Conservation (phyloP, 176 grass and related monocot species). For the Dendrocalamus sinicus region DNA sequence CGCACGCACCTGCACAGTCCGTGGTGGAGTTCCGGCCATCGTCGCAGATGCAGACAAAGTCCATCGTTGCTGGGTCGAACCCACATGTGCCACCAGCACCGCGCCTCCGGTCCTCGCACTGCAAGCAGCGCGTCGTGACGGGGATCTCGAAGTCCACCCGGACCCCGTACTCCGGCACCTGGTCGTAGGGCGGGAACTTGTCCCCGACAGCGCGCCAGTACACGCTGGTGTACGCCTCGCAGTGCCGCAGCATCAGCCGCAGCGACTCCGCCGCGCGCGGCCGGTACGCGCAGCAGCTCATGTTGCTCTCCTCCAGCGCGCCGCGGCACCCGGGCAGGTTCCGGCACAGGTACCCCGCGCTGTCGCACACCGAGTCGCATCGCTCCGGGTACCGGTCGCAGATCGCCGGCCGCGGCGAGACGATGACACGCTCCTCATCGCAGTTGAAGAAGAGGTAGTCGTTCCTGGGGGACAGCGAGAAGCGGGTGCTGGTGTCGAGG, state of each 20-base stretch:
- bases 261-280: conserved; percentile 75
- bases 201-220: conserved; percentile 77
- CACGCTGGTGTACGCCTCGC: conserved; percentile 71
- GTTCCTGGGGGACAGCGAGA: conserved; percentile 80
- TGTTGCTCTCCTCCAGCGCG: conserved; percentile 48
- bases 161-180: conserved; percentile 79
- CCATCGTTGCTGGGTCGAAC: conserved; percentile 62
- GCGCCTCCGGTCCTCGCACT: conserved; percentile 68
- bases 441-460: conserved; percentile 95
- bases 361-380: conserved; percentile 90
- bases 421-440: conserved; percentile 64
- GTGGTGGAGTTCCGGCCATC: conserved; percentile 71
- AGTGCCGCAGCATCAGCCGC: conserved; percentile 73
- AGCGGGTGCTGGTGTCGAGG: conserved; percentile 93
- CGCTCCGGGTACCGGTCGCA: conserved; percentile 82
- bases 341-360: conserved; percentile 80
- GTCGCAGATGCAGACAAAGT: conserved; percentile 80
- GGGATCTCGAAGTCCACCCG: conserved; percentile 92
- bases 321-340: conserved; percentile 77
- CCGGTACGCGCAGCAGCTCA: conserved; percentile 74
- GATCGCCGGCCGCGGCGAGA: conserved; percentile 68
- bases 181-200: conserved; percentile 81
- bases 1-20: conserved; percentile 68
- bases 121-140: conserved; percentile 80
- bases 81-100: conserved; percentile 71